A percentile compares a stretch with the other conserved stretches of the same genome.
Conservation (phyloP, 805 yeast genomes). For the Debaryomyces maramus region DNA sequence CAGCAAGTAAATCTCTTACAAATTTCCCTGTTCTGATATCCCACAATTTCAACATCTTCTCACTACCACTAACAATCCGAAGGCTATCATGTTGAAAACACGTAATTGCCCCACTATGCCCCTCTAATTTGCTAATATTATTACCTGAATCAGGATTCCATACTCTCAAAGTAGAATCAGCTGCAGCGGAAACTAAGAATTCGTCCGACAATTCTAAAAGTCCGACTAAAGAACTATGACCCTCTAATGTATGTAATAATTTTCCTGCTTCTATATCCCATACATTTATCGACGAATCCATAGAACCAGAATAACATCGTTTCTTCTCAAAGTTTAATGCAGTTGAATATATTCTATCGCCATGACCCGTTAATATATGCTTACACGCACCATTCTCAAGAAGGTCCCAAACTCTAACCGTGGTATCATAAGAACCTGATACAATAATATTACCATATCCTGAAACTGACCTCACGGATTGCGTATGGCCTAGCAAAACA, state of each 20-base stretch:
- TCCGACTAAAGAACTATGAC: constrained; percentile 90
- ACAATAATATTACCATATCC: constrained; percentile 83
- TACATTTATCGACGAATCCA: constrained; percentile 83
- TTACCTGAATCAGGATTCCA: constrained; percentile 87
- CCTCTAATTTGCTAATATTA: constrained; percentile 67
- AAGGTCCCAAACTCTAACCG: constrained; percentile 91
- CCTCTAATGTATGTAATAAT: constrained; percentile 68
- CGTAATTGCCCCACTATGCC: constrained; percentile 85
- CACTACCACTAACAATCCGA: constrained; percentile 85
- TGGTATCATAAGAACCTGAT: constrained; percentile 88
- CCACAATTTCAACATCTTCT: constrained; percentile 84
- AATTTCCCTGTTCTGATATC: constrained; percentile 75
- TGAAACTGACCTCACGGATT: constrained; percentile 73
- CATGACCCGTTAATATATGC: constrained; percentile 77
- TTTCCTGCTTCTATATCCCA: constrained; percentile 87
- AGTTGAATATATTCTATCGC: constrained; percentile 85
- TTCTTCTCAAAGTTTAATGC: constrained; percentile 73
- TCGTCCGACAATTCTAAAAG: constrained; percentile 74
- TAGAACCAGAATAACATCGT: constrained; percentile 85
- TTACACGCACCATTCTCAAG: constrained; percentile 65
- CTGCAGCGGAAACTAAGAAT: constrained; percentile 89
- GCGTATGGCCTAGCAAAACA: constrained; percentile 54
- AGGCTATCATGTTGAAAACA: constrained; percentile 89
- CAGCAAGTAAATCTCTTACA: constrained; percentile 69
- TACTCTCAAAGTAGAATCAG: constrained; percentile 85